These are phyloP conservation scores for Pichia sp. DNA, from an alignment of 1,139 yeast genomes.

Conservation along the genomic window DNA sequence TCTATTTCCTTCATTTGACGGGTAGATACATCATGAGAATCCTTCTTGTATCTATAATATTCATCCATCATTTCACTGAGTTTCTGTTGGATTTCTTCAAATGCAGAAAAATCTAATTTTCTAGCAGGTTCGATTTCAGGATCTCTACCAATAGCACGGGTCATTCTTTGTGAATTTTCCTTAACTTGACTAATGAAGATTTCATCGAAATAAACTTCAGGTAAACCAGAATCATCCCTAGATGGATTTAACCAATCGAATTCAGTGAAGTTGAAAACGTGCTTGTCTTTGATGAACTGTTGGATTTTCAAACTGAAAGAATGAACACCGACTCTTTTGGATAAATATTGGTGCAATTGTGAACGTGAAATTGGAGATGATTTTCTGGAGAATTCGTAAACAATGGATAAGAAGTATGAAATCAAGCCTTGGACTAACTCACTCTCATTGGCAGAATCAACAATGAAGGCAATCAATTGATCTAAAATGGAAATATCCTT, in stretches of 20 bases:
- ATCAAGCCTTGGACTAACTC: slow-evolving; percentile 74
- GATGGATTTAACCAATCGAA: slow-evolving; percentile 44
- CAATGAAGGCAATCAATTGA: slow-evolving; percentile 64
- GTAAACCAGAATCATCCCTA: slow-evolving; percentile 82
- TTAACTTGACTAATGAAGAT: slow-evolving; percentile 64
- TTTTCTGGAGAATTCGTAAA: slow-evolving; percentile 77
- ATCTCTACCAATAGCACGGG: slow-evolving; percentile 68
- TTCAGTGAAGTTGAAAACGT: slow-evolving; percentile 57
- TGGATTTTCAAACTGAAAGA: slow-evolving; percentile 72
- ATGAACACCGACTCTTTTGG: slow-evolving; percentile 75
- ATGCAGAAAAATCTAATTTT: slow-evolving; percentile 65
- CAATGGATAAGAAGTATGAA: slow-evolving; percentile 68
- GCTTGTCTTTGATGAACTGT: slow-evolving; percentile 61
- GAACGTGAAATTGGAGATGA: slow-evolving; percentile 68
- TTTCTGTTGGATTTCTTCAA: slow-evolving; percentile 57
- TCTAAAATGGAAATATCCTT: slow-evolving; percentile 65
- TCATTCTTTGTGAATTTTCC: slow-evolving; percentile 68
- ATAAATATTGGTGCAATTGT: slow-evolving; percentile 61
- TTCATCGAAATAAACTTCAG: slow-evolving; percentile 71
- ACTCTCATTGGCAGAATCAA: slow-evolving; percentile 58
- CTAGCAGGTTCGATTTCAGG: slow-evolving; percentile 72
- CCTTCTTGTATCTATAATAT: slow-evolving; percentile 35
- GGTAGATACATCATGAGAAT: slow-evolving; percentile 27
- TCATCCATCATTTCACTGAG: slow-evolving; percentile 35
- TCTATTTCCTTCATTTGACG: slow-evolving; percentile 29